Conservation (phyloP, 805 yeast genomes). For the Suhomyces prunicola region DNA sequence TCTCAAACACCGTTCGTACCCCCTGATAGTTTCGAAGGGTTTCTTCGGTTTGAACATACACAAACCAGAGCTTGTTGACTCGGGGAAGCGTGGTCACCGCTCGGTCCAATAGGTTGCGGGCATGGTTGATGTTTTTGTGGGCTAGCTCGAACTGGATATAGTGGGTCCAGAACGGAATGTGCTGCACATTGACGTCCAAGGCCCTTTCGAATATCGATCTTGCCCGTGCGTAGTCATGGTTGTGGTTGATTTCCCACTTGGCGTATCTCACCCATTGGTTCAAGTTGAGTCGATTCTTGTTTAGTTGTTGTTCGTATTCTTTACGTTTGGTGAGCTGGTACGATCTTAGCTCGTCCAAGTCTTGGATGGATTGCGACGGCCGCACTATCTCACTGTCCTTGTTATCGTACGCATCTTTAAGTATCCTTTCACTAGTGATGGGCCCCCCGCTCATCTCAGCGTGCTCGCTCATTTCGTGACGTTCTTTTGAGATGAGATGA, state of each 20-base stretch:
- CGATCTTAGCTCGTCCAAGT: slow-evolving; percentile 77
- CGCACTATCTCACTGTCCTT: slow-evolving; percentile 21
- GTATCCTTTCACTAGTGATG: slow-evolving; percentile 38
- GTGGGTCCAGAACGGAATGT: slow-evolving; percentile 81
- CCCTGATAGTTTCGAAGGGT: slow-evolving; percentile 60
- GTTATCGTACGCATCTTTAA: slow-evolving; percentile 31
- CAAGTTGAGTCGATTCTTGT: slow-evolving; percentile 75
- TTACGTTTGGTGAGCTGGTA: slow-evolving; percentile 71
- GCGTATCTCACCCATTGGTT: slow-evolving; percentile 95
- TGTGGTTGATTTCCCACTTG: slow-evolving; percentile 71
- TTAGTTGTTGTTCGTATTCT: slow-evolving; percentile 83
- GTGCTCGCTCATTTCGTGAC: not conserved
- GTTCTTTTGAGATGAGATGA: not conserved
- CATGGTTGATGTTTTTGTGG: slow-evolving; percentile 76
- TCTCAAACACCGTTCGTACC: slow-evolving; percentile 62
- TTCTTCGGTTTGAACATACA: slow-evolving; percentile 81
- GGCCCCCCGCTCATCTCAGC: slow-evolving; percentile 2
- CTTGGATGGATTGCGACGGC: slow-evolving; percentile 45
- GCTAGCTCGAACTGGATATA: slow-evolving; percentile 78
- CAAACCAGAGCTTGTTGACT: slow-evolving; percentile 82
- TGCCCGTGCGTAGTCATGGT: slow-evolving; percentile 74
- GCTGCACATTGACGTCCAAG: slow-evolving; percentile 66
- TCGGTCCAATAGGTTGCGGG: slow-evolving; percentile 78
- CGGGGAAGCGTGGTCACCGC: slow-evolving; percentile 73
- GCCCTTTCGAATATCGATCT: slow-evolving; percentile 89